These are phyloP conservation scores for Gigaspora rosea DNA, from an alignment of 192 early-diverging fungal species.

Conservation along the genomic window DNA sequence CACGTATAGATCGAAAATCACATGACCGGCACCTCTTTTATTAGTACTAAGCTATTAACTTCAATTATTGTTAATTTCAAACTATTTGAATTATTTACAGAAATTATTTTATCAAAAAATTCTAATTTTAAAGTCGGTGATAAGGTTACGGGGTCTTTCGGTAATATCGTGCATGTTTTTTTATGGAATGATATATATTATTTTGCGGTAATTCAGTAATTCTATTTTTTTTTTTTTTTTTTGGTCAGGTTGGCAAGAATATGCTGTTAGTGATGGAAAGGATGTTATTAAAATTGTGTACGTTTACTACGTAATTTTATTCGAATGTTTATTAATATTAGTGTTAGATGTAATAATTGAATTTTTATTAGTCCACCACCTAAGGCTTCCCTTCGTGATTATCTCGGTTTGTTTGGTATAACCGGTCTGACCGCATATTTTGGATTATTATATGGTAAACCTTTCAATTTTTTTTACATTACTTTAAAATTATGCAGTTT, in stretches of 20 bases:
- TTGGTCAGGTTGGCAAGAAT: slow-evolving; percentile 50
- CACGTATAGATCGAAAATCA: too few relatives aligned
- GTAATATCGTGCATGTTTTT: neutral
- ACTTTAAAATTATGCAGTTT: neutral
- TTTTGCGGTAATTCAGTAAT: neutral
- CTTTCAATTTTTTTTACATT: slow-evolving; percentile 34
- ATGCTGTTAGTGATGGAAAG: slow-evolving; percentile 45
- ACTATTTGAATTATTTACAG: neutral
- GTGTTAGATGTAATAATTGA: neutral
- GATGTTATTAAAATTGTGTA: slow-evolving; percentile 42
- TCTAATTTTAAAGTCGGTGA: slow-evolving; percentile 43
- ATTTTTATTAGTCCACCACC: slow-evolving; percentile 29
- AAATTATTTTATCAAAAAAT: slow-evolving; percentile 44
- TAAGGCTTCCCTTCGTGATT: slow-evolving; percentile 39
- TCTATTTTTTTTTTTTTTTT: slow-evolving; percentile 23
- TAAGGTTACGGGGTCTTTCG: neutral
- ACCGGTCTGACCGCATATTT: slow-evolving; percentile 55
- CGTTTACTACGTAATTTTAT: neutral
- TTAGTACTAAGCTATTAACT: neutral
- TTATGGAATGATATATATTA: neutral
- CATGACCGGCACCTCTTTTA: neutral
- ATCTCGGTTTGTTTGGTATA: slow-evolving; percentile 42
- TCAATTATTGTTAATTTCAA: neutral
- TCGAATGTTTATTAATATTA: neutral
- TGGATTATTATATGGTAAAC: slow-evolving; percentile 47